phyloP scores from a whole-genome alignment of 306 rosid genomes.

The Trichosanthes truncata region DNA sequence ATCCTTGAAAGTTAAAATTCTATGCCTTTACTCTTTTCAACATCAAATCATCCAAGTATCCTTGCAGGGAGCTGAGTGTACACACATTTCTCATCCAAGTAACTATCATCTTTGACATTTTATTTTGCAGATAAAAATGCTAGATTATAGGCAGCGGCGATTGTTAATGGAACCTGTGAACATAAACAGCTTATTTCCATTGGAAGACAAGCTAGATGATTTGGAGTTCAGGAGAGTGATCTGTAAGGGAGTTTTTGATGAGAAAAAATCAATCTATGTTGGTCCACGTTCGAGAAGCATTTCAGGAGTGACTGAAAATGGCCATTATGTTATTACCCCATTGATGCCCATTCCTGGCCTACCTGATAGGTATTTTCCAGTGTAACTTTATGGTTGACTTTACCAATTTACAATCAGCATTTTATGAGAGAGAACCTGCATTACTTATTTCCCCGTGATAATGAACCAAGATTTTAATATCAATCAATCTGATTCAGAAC shows the following conservation, averaged over 20 bases:
- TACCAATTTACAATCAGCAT: neutral
- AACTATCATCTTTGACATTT: neutral
- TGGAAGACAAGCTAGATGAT: slow-evolving; percentile 39
- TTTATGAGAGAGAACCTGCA: neutral
- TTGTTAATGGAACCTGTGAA: slow-evolving; percentile 68
- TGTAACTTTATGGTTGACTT: neutral
- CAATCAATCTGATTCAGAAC: neutral
- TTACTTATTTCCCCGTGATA: neutral
- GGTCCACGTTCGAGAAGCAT: slow-evolving; percentile 98
- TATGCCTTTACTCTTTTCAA: neutral
- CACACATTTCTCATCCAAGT: neutral
- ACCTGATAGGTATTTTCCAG: slow-evolving; percentile 46
- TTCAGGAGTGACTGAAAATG: slow-evolving; percentile 92
- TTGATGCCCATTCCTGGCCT: slow-evolving; percentile 47
- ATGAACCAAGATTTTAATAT: neutral
- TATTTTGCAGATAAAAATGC: slow-evolving; percentile 46
- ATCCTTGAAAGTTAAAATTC: neutral
- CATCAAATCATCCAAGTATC: neutral
- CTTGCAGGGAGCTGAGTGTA: neutral
- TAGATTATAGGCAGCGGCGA: slow-evolving; percentile 65
- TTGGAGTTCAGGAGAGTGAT: slow-evolving; percentile 73
- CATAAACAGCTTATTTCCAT: slow-evolving; percentile 26
- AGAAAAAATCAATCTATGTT: slow-evolving; percentile 59
- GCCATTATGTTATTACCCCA: slow-evolving; percentile 82
- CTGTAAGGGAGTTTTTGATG: slow-evolving; percentile 69